Evolutionary conservation across 257 asterid species (phyloP), one percentile per base, ranked within the genome.

Genomic region (Solanum chiquidenum): DNA sequence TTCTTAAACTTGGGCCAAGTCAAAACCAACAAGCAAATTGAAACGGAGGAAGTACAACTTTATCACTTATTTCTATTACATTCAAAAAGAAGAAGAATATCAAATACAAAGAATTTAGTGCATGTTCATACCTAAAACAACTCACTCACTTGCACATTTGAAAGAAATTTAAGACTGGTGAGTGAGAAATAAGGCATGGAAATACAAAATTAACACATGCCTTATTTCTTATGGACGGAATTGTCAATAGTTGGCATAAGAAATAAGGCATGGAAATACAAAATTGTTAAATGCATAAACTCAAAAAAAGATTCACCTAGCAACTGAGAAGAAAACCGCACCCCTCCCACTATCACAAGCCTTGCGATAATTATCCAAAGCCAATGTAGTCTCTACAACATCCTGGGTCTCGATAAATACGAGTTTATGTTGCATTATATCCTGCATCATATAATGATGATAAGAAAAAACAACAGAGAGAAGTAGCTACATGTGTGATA

Each of bases 261-360:
- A 33, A 16, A 40, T 14, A 40, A 8, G 38, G 42, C 27, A 72
- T 52, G 60, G 55, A 60, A 58, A 31, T 55, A 40, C 10, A 88
- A 64, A 34, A 40, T 69, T 46, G 25, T 64, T 68, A 40, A 46
- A 33, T 34, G 58, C 21, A 20, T 44, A 64, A 83, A 88, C 29
- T 29, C 40, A 10, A 29, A 44, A 68, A 49, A 86, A 16, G 58
- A 35, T 27, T 75, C 92, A 97, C 99, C 99, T 95, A 91, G 99
- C 99, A 90, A 97, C 99, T 33, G 99, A 97, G 94, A 97, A 96
- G 88, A 97, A 97, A 80, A 97, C 99, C 21, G 99, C 99, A 75
- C 99, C 99, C 92, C 99, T 94, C 83, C 99, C 99, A 92, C 98
- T 93, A 93, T 97, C 99, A 90, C 99, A 97, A 88, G 99, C 99